phyloP scores from a whole-genome alignment of 2,329 filamentous ascomycete species.

The Sarocladium brachiariae region DNA sequence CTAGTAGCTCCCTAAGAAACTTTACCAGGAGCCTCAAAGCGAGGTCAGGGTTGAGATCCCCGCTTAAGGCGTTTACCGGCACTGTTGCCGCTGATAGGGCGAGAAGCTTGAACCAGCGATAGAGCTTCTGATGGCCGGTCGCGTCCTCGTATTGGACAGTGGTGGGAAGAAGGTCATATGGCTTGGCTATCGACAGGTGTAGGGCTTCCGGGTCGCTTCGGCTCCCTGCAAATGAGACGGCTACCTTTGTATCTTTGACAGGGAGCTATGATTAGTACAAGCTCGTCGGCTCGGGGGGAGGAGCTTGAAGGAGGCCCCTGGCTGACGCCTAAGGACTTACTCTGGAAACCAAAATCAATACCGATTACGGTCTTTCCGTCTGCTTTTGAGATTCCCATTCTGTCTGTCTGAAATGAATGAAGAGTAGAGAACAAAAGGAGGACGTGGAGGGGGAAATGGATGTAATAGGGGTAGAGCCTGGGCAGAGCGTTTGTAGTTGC shows the following conservation, averaged over 20 bases:
- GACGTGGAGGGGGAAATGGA: no score
- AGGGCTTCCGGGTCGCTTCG: background rate
- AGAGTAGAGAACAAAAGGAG: no score
- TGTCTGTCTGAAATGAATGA: background rate
- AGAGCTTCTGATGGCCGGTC: background rate
- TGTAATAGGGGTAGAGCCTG: no score
- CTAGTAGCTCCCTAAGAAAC: background rate
- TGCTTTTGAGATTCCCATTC: background rate
- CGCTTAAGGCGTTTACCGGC: background rate
- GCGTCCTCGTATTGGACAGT: background rate
- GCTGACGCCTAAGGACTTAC: background rate
- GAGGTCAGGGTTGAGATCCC: background rate
- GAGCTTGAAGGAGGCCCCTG: no score
- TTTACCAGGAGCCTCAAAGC: background rate
- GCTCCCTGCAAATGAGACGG: background rate
- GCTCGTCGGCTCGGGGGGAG: background rate
- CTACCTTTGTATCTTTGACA: background rate
- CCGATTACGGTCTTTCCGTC: background rate
- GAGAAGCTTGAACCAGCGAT: background rate
- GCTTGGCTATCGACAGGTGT: no score
- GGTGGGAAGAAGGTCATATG: no score
- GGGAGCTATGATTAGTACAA: background rate
- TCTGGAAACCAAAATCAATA: background rate
- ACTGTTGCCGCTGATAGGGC: background rate
- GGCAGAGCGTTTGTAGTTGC: no score